Evolutionary conservation across 495 filamentous ascomycete genomes (phyloP), one percentile per base, ranked within the genome.

Genomic region (Echria macrotheca): DNA sequence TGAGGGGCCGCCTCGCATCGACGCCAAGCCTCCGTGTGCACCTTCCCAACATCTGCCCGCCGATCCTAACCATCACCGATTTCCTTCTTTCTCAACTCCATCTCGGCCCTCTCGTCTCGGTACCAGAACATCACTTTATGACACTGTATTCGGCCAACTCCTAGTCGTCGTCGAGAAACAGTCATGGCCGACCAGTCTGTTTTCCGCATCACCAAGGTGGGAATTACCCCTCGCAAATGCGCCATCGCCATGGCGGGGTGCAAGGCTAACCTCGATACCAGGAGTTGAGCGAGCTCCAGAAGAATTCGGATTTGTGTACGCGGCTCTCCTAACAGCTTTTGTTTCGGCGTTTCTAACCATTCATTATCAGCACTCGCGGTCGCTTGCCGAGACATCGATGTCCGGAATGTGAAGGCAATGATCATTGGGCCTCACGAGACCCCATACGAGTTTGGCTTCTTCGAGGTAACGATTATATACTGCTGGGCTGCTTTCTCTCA

Each of bases 361-460:
- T 11, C 40, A 59, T 19, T 26, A 22, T 45, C n/a, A 93, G 89
- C 90, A 21, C 77, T 96, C 53, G 87, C 89, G 14, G 88, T 96
- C 47, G 82, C 83, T 29, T 95, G 85, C 59, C 74, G 83, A 26
- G 93, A 97, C 61, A 79, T 79, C 48, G 89, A 98, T 66, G 84
- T 96, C 40, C 84, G 90, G 25, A 84, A 91, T 52, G 85, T 98
- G 33, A 83, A 80, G 55, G 94, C 91, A 26, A 66, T 97, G 40
- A 87, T 98, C 51, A 79, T 98, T 45, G 93, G 93, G 0, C 91
- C 94, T 6, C 90, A 93, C 40, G 91, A 91, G 45, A 95, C 93
- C 0, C 91, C 93, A 0, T 98, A 98, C 64, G 89, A 96, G 57
- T 94, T 95, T 60, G 93, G 91, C 3, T 96, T 95, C 74, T 98